phyloP scores from a whole-genome alignment of 2,329 filamentous ascomycete species.

The Aulographum hederae region DNA sequence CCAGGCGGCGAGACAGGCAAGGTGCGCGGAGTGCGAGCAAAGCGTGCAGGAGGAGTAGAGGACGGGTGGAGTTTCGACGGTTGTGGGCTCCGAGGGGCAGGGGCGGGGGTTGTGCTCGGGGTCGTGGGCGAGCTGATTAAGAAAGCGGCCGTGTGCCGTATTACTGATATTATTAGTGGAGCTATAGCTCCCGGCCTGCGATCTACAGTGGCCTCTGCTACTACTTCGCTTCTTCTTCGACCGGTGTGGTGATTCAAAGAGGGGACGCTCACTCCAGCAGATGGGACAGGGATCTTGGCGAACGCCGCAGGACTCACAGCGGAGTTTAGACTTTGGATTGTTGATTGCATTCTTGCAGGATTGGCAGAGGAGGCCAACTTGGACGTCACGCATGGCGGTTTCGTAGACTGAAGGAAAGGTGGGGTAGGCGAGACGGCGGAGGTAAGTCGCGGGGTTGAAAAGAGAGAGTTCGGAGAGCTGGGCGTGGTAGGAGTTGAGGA shows the following conservation, averaged over 20 bases:
- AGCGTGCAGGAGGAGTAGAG: conserved; percentile 40
- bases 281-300: conserved; percentile 23
- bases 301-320: conserved; percentile 31
- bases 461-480: conserved; percentile 29
- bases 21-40: conserved; percentile 42
- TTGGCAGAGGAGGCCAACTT: conserved; percentile 35
- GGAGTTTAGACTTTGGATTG: conserved; percentile 29
- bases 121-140: conserved; percentile 5
- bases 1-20: conserved; percentile 38
- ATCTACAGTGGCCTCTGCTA: neutral
- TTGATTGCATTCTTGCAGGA: conserved; percentile 38
- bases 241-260: neutral
- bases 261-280: conserved; percentile 16
- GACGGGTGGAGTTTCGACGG: conserved; percentile 12
- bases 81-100: conserved; percentile 9
- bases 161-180: neutral
- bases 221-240: neutral
- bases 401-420: conserved; percentile 38
- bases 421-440: conserved; percentile 37
- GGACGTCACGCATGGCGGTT: conserved; percentile 34
- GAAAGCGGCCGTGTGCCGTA: neutral
- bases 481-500: conserved; percentile 38
- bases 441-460: conserved; percentile 33
- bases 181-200: neutral
- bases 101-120: conserved; percentile 9